Conservation (phyloP, 768 basidiomycete genomes). For the Collybia sp. region DNA sequence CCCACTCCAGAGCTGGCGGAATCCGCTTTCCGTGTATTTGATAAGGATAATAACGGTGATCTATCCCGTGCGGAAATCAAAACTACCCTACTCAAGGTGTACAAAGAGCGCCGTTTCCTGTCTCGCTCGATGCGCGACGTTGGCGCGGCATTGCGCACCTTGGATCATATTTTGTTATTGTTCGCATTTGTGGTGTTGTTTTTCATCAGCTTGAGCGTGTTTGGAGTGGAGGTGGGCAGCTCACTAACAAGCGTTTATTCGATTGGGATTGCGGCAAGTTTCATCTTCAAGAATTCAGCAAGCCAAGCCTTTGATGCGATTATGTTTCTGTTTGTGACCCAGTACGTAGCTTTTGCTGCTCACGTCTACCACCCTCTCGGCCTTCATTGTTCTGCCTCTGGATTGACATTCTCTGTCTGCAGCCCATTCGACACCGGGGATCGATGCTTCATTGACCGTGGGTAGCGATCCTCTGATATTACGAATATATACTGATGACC, state of each 20-base stretch:
- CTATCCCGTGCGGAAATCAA: slow-evolving; percentile 75
- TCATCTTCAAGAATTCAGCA: slow-evolving; percentile 75
- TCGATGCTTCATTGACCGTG: slow-evolving; percentile 69
- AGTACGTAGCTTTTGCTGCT: slow-evolving; percentile 52
- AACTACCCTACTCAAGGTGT: slow-evolving; percentile 58
- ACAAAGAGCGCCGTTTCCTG: slow-evolving; percentile 75
- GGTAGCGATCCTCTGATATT: slow-evolving; percentile 8
- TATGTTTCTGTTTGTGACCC: slow-evolving; percentile 80
- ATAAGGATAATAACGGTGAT: slow-evolving; percentile 74
- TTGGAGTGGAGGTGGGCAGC: slow-evolving; percentile 60
- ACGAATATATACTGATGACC: neutral
- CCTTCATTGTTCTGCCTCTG: neutral
- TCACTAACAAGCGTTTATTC: slow-evolving; percentile 73
- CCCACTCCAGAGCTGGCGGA: slow-evolving; percentile 48
- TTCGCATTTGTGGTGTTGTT: slow-evolving; percentile 63
- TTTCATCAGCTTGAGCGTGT: slow-evolving; percentile 71
- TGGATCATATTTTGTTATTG: slow-evolving; percentile 59
- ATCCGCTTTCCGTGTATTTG: slow-evolving; percentile 71
- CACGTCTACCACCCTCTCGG: no score
- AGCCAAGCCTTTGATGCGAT: slow-evolving; percentile 74
- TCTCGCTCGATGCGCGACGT: slow-evolving; percentile 77
- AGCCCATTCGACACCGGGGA: slow-evolving; percentile 83
- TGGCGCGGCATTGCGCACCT: slow-evolving; percentile 56
- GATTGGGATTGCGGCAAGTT: slow-evolving; percentile 68
- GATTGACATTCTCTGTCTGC: neutral